These are phyloP conservation scores for Colletotrichum musae DNA, from an alignment of 2,329 filamentous ascomycete species.

Conservation along the genomic window DNA sequence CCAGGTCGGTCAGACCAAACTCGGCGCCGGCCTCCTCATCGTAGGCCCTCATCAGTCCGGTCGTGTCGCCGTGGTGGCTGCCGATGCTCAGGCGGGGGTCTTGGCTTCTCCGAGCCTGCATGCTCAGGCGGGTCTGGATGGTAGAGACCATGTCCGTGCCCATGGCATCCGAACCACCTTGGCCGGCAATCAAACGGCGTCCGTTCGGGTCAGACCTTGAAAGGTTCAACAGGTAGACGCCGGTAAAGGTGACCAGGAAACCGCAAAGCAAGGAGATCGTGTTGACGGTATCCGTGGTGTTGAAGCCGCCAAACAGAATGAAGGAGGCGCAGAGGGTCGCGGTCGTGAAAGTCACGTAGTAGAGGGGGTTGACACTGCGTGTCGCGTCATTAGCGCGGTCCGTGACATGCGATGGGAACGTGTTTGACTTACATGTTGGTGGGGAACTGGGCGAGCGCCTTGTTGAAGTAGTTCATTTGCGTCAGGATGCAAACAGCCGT, in stretches of 20 bases:
- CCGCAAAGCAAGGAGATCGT: constrained; percentile 93
- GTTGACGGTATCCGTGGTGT: constrained; percentile 92
- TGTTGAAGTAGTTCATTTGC: constrained; percentile 99
- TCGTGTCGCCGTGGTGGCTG: constrained; percentile 77
- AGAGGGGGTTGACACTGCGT: constrained; percentile 89
- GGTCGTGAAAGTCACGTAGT: constrained; percentile 98
- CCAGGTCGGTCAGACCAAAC: constrained; percentile 84
- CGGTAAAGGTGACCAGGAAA: constrained; percentile 94
- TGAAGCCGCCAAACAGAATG: constrained; percentile 96
- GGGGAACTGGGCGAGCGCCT: constrained; percentile 95
- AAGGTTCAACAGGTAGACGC: constrained; percentile 96
- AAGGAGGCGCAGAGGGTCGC: constrained; percentile 95
- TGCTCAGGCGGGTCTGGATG: constrained; percentile 90
- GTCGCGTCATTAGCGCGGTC: constrained; percentile 21
- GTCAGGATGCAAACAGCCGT: constrained; percentile 94
- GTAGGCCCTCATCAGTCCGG: constrained; percentile 89
- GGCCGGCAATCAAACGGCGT: constrained; percentile 73
- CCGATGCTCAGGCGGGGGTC: constrained; percentile 76
- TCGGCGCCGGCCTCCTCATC: constrained; percentile 84
- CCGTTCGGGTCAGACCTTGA: constrained; percentile 92
- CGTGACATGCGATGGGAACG: not conserved
- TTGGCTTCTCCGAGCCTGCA: constrained; percentile 88
- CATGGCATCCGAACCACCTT: constrained; percentile 78
- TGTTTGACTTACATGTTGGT: constrained; percentile 86
- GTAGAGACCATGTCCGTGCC: constrained; percentile 93